Evolutionary conservation across 78 protist species (phyloP).

Genomic region (Dictyostelium firmibasis): DNA sequence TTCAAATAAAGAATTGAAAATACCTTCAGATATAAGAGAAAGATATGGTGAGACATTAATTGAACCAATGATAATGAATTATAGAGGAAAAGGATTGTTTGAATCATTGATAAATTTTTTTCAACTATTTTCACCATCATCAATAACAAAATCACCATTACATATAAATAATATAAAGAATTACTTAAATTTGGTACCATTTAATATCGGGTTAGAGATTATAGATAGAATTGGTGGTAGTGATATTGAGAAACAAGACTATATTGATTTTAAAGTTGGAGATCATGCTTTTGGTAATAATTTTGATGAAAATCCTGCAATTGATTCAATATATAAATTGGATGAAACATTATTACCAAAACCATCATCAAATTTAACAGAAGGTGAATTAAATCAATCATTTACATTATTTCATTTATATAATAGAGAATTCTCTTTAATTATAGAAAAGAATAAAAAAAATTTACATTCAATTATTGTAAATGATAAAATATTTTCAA

Average conservation of each 20-base stretch:
- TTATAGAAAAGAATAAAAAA: not conserved
- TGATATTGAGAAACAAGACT: not conserved
- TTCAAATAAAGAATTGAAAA: not conserved
- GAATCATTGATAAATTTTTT: not conserved
- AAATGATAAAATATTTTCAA: not conserved
- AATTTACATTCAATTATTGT: not conserved
- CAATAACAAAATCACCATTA: too few relatives aligned
- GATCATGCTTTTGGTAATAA: not conserved
- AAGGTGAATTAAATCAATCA: too few relatives aligned
- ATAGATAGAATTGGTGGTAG: not conserved
- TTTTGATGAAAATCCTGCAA: not conserved
- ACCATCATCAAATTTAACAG: too few relatives aligned
- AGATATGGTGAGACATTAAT: not conserved
- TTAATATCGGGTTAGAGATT: not conserved
- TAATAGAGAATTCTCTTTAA: too few relatives aligned
- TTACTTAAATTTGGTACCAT: not conserved
- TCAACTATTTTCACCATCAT: not conserved
- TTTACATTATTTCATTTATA: too few relatives aligned
- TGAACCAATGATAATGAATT: not conserved
- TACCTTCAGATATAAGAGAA: not conserved
- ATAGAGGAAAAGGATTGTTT: not conserved
- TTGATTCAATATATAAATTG: not conserved
- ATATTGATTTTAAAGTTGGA: too few relatives aligned
- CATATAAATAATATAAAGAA: not conserved
- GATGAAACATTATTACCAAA: not conserved